These are phyloP conservation scores for Cercospora sp. DNA, from an alignment of 2,329 filamentous ascomycete genomes.

Conservation along the genomic window DNA sequence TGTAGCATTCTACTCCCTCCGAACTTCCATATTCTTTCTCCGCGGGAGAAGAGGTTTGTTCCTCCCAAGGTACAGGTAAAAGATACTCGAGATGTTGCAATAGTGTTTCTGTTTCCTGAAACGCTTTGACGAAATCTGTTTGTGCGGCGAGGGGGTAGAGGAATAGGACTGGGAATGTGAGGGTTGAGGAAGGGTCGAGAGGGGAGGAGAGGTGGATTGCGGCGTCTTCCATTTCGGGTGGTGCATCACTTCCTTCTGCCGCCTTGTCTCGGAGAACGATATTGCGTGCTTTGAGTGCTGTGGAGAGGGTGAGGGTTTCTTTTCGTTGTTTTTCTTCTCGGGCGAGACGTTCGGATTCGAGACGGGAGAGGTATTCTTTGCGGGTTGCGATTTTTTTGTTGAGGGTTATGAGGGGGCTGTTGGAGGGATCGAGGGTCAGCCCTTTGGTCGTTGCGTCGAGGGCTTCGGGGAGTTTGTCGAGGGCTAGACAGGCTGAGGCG, in stretches of 20 bases:
- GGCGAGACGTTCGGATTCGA: slow-evolving; percentile 58
- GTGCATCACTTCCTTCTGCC: slow-evolving; percentile 29
- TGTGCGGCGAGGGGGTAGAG: slow-evolving; percentile 81
- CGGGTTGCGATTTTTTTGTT: slow-evolving; percentile 63
- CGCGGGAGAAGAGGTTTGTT: no score
- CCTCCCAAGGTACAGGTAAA: slow-evolving; percentile 80
- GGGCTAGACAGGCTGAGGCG: slow-evolving; percentile 71
- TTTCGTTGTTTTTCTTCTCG: slow-evolving; percentile 56
- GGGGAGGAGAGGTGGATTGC: slow-evolving; percentile 68
- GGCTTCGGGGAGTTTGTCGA: slow-evolving; percentile 78
- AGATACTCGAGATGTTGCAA: slow-evolving; percentile 80
- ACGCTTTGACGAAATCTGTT: slow-evolving; percentile 87
- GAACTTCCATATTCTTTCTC: not conserved
- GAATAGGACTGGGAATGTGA: slow-evolving; percentile 77
- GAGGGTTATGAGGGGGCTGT: slow-evolving; percentile 65
- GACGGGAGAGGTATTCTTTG: slow-evolving; percentile 56
- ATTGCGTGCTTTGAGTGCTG: slow-evolving; percentile 64
- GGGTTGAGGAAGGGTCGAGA: slow-evolving; percentile 67
- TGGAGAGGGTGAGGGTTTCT: slow-evolving; percentile 55
- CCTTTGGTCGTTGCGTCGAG: slow-evolving; percentile 75
- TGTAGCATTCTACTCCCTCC: slow-evolving; percentile 75
- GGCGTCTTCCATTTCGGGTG: slow-evolving; percentile 88
- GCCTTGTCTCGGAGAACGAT: slow-evolving; percentile 56
- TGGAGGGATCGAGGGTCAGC: slow-evolving; percentile 68
- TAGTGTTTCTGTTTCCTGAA: slow-evolving; percentile 73